Evolutionary conservation across 2,329 filamentous ascomycete genomes (phyloP).

Genomic region (Scorias spongiosa): DNA sequence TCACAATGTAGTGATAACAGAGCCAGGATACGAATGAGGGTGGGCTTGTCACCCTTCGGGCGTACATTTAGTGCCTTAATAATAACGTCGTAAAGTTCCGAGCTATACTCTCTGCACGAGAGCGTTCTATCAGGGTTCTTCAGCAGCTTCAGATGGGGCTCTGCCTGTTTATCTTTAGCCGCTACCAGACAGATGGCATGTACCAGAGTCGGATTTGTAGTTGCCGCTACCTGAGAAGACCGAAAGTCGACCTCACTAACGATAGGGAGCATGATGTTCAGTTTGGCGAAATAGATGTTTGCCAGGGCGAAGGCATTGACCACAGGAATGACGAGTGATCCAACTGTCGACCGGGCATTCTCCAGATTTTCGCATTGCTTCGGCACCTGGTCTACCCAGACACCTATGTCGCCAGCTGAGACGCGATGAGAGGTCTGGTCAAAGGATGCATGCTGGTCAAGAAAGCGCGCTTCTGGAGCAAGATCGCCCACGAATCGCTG

Average conservation of each 20-base stretch:
- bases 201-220: conserved; percentile 24
- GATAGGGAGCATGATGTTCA: conserved; percentile 33
- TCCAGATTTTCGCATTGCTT: conserved; percentile 14
- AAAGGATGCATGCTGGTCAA: conserved; percentile 22
- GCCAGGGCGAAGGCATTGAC: conserved; percentile 23
- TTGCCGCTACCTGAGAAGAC: conserved; percentile 20
- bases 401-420: conserved; percentile 17
- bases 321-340: conserved; percentile 8
- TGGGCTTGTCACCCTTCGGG: conserved; percentile 29
- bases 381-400: conserved; percentile 23
- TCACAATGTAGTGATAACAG: conserved; percentile 33
- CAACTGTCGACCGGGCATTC: conserved; percentile 10
- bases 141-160: conserved; percentile 23
- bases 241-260: conserved; percentile 29
- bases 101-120: conserved; percentile 17
- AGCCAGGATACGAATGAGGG: conserved; percentile 31
- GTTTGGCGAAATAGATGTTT: conserved; percentile 30
- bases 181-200: conserved; percentile 34
- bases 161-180: conserved; percentile 31
- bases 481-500: conserved; percentile 30
- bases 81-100: conserved; percentile 19
- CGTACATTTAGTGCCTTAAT: conserved; percentile 23
- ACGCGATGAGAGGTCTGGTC: conserved; percentile 6
- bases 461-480: conserved; percentile 31
- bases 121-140: conserved; percentile 31